These are phyloP conservation scores for Pyricularia grisea DNA, from an alignment of 2,329 filamentous ascomycete species.

Conservation along the genomic window DNA sequence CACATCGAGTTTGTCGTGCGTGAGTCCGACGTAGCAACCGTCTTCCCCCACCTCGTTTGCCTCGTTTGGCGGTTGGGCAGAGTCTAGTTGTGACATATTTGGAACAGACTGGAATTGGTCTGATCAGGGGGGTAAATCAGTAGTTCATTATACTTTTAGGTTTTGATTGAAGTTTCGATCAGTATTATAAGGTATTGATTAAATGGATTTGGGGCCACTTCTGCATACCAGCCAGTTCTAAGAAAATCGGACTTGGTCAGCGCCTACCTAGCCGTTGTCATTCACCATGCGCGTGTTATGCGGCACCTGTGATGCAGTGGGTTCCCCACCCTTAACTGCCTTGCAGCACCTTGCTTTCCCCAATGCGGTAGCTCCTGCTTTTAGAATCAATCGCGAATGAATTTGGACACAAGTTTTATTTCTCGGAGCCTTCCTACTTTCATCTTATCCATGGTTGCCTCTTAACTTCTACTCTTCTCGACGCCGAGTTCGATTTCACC, in stretches of 20 bases:
- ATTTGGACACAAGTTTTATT: not conserved
- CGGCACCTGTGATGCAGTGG: not conserved
- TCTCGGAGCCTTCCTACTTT: not conserved
- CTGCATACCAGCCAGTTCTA: too few species aligned
- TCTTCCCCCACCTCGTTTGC: conserved; percentile 14
- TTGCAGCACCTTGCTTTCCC: not conserved
- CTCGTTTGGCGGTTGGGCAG: not conserved
- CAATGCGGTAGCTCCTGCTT: not conserved
- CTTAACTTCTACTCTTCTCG: not conserved
- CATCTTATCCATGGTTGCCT: too few species aligned
- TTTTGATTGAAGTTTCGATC: not conserved
- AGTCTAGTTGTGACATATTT: not conserved
- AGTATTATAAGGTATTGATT: not conserved
- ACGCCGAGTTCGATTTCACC: not conserved
- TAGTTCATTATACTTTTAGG: not conserved
- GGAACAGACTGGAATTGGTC: not conserved
- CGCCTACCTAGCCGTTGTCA: not conserved
- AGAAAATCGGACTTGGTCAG: not conserved
- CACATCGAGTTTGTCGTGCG: conserved; percentile 49
- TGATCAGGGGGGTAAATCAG: not conserved
- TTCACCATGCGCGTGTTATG: not conserved
- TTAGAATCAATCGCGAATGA: conserved; percentile 11
- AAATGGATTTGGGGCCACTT: not conserved
- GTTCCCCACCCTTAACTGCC: not conserved
- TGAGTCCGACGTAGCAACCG: conserved; percentile 59